phyloP scores from a whole-genome alignment of 2,329 filamentous ascomycete species.

The Sordariomycetes sp. region DNA sequence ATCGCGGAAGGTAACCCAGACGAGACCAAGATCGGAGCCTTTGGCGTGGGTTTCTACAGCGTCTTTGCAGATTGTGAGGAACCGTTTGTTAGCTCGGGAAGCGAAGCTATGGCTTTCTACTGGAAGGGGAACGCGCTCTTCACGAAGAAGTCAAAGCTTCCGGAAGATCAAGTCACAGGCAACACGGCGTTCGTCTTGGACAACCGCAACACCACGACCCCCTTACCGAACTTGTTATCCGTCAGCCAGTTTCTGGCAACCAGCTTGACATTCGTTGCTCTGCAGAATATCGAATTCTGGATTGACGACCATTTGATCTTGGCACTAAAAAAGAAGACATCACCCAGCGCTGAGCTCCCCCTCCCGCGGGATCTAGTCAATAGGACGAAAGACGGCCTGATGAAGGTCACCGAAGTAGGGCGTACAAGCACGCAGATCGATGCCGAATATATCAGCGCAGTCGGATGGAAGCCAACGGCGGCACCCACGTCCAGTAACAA shows the following conservation, averaged over 20 bases:
- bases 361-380: slow-evolving; percentile 75
- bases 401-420: slow-evolving; percentile 75
- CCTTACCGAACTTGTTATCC: slow-evolving; percentile 76
- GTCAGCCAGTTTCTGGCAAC: slow-evolving; percentile 89
- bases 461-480: slow-evolving; percentile 68
- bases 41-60: slow-evolving; percentile 97
- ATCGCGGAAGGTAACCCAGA: slow-evolving; percentile 99
- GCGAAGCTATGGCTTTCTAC: slow-evolving; percentile 95
- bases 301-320: slow-evolving; percentile 81
- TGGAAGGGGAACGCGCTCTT: slow-evolving; percentile 99
- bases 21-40: slow-evolving; percentile 97
- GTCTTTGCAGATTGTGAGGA: slow-evolving; percentile 98
- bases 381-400: slow-evolving; percentile 75
- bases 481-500: slow-evolving; percentile 28
- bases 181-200: slow-evolving; percentile 93
- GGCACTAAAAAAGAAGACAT: slow-evolving; percentile 73
- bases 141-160: slow-evolving; percentile 73
- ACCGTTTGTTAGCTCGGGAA: slow-evolving; percentile 89
- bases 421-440: slow-evolving; percentile 88
- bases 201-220: slow-evolving; percentile 81
- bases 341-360: slow-evolving; percentile 61
- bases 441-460: slow-evolving; percentile 76
- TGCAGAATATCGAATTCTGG: slow-evolving; percentile 81
- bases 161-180: slow-evolving; percentile 52
- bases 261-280: slow-evolving; percentile 88